Percentiles rank a stretch among this genome's conserved stretches.
phyloP scores from a whole-genome alignment of 352 stramenopile genomes.

The Detonula confervacea region DNA sequence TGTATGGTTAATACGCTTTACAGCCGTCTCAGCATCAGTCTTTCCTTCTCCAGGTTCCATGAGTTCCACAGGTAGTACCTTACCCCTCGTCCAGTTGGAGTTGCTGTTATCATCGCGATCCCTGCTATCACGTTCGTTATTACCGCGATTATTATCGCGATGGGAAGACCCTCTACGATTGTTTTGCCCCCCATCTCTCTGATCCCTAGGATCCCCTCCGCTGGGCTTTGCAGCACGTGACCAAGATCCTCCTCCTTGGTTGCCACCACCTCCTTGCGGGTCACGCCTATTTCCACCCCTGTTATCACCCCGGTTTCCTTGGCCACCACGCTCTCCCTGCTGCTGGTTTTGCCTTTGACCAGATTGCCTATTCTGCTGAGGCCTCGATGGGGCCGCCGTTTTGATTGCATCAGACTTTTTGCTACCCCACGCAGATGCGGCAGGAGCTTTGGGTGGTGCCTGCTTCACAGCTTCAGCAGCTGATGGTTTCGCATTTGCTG shows the following conservation, averaged over 20 bases:
- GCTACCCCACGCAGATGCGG: slow-evolving; percentile 40
- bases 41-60: slow-evolving; percentile 53
- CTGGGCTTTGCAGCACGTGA: no score
- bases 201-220: no score
- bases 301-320: no score
- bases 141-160: no score
- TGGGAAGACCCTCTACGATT: no score
- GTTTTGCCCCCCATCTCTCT: no score
- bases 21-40: slow-evolving; percentile 54
- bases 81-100: slow-evolving; percentile 50
- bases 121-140: slow-evolving; percentile 9
- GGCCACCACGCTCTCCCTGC: slow-evolving; percentile 10
- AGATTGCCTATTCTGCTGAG: no score
- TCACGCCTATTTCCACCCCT: no score
- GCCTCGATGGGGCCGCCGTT: slow-evolving; percentile 35
- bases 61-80: slow-evolving; percentile 49
- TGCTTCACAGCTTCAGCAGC: slow-evolving; percentile 25
- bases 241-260: no score
- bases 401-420: slow-evolving; percentile 52
- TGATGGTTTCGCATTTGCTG: slow-evolving; percentile 4
- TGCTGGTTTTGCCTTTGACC: slow-evolving; percentile 12
- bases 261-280: slow-evolving; percentile 9
- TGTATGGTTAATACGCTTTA: slow-evolving; percentile 58
- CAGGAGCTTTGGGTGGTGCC: slow-evolving; percentile 29
- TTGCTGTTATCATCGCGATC: slow-evolving; percentile 12